Percentiles rank a stretch among this genome's conserved stretches.
Conservation (phyloP, 1,284 basidiomycete genomes). For the Volvariella volvacea region DNA sequence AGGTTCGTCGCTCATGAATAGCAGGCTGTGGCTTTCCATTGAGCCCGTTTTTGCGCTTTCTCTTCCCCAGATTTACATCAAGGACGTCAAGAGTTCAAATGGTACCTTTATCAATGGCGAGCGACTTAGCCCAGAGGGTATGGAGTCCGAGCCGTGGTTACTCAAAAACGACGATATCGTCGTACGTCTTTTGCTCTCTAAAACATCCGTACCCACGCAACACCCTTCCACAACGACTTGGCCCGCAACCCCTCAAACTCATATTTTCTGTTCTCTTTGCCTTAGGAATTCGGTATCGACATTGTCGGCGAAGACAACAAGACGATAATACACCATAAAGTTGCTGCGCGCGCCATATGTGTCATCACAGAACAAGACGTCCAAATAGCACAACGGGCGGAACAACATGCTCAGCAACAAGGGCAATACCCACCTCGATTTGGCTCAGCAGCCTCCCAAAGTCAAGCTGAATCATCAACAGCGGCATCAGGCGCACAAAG, state of each 20-base stretch:
- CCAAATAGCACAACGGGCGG: conserved; percentile 57
- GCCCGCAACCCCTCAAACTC: neutral
- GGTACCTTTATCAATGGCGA: conserved; percentile 98
- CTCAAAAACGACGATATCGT: conserved; percentile 90
- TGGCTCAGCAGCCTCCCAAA: conserved; percentile 12
- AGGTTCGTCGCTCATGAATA: conserved; percentile 42
- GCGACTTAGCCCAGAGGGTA: conserved; percentile 82
- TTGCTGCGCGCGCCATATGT: conserved; percentile 89
- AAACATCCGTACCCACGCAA: neutral
- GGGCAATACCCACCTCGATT: conserved; percentile 22
- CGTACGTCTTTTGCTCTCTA: conserved; percentile 20
- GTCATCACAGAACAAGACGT: conserved; percentile 86
- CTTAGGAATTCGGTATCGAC: conserved; percentile 96
- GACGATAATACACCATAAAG: conserved; percentile 97
- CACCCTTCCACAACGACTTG: neutral
- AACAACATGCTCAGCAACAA: conserved; percentile 48
- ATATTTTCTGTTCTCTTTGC: conserved; percentile 1
- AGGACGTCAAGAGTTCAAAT: conserved; percentile 97
- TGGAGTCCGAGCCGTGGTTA: conserved; percentile 91
- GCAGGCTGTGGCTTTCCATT: conserved; percentile 1
- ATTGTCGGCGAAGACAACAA: conserved; percentile 99
- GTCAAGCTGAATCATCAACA: conserved; percentile 12
- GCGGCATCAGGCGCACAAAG: conserved; percentile 18
- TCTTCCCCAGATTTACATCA: conserved; percentile 81
- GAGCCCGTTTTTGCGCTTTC: neutral